Evolutionary conservation across 176 grass and related monocot genomes (phyloP), one percentile per base, ranked within the genome.

Genomic region (Eragrostis nindensis): DNA sequence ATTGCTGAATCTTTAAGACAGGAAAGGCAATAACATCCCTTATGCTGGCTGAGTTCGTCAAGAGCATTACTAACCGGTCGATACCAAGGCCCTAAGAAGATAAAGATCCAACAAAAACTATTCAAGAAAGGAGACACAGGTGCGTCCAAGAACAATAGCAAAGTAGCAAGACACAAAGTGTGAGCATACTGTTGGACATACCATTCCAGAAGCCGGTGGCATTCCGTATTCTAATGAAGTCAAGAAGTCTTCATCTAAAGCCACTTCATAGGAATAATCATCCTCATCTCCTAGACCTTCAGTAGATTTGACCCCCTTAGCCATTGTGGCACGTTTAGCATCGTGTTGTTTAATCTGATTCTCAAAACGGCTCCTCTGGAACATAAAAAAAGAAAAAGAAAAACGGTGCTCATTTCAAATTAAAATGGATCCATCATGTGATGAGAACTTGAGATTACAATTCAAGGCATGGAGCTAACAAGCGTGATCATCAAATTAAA

Each of bases 151-250:
- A 78, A 7, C 1, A 2, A 62, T 16, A 60, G 30, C 29, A 78
- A 61, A 61, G 66, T 68, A 54, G 59, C 38, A 63, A 50, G 29
- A 71, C 9, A 5, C 22, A 25, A 72, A 24, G 43, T 44, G 18
- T 11, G 60, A 62, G 21, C 36, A 78, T 25, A 60, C 45, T 41
- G 46, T 79, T 55, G 8, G 57, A 7, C 56, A 11, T 93, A 99
- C 92, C 96, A 99, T 99, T 88, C 96, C 92, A 70, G 96, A 95
- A 80, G 96, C 90, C 63, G 96, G 96, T 71, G 96, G 96, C 96
- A 99, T 99, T 88, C 96, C 96, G 43, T 95, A 99, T 77, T 99
- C 96, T 70, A 99, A 80, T 32, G 88, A 95, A 69, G 88, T 95
- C 63, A 99, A 36, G 66, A 99, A 99, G 50, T 99, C 92, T 89